Evolutionary conservation across 768 basidiomycete genomes (phyloP).

Genomic region (Leccinum sublutescens): DNA sequence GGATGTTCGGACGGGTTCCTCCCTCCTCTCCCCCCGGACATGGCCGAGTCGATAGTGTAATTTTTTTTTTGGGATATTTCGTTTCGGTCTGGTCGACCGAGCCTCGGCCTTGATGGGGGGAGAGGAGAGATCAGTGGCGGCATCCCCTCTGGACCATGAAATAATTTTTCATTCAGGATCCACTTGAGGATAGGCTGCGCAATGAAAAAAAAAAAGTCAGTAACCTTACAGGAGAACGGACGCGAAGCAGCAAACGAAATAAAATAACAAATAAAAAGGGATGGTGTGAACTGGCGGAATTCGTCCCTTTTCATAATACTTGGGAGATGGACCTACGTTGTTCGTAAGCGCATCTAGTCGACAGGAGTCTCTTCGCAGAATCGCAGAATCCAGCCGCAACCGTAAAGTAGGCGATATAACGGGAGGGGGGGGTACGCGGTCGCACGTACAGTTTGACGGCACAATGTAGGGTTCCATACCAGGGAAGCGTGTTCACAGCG

Average conservation of each 20-base stretch:
- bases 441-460: conserved; percentile 4
- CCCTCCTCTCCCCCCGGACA: neutral
- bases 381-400: neutral
- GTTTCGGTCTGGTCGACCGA: neutral
- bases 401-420: neutral
- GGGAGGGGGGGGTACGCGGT: neutral
- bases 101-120: neutral
- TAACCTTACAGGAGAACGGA: conserved; percentile 4
- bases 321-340: neutral
- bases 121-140: neutral
- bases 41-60: neutral
- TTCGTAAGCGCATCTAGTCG: neutral
- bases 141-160: neutral
- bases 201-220: conserved; percentile 3
- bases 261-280: too few species aligned
- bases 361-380: neutral
- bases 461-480: neutral
- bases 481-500: neutral
- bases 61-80: neutral
- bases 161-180: neutral
- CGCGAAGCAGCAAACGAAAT: neutral
- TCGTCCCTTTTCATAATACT: neutral
- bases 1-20: neutral
- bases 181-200: neutral
- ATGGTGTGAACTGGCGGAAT: neutral